phyloP scores from a whole-genome alignment of 495 filamentous ascomycete species.

The Aspergillus coremiiformis region DNA sequence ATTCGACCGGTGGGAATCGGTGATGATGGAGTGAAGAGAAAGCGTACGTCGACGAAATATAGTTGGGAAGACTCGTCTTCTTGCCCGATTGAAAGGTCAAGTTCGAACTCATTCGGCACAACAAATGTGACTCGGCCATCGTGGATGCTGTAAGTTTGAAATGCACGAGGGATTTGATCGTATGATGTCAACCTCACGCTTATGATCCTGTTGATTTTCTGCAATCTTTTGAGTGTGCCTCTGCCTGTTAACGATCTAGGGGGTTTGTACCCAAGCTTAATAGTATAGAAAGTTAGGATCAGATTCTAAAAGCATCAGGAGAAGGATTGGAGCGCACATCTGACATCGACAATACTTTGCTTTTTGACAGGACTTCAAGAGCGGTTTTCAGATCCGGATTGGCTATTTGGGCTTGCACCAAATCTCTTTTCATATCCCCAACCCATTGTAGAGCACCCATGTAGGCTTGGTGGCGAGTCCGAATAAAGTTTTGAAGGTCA shows the following conservation, averaged over 20 bases:
- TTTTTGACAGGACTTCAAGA: slow-evolving; percentile 69
- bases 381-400: slow-evolving; percentile 90
- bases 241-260: slow-evolving; percentile 59
- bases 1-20: slow-evolving; percentile 52
- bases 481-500: slow-evolving; percentile 69
- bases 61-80: slow-evolving; percentile 75
- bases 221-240: slow-evolving; percentile 59
- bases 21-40: slow-evolving; percentile 65
- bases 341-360: slow-evolving; percentile 66
- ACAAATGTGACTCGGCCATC: slow-evolving; percentile 81
- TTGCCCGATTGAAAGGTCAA: slow-evolving; percentile 80
- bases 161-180: slow-evolving; percentile 62
- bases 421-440: slow-evolving; percentile 59
- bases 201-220: slow-evolving; percentile 75
- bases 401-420: slow-evolving; percentile 58
- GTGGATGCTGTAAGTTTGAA: slow-evolving; percentile 64
- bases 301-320: not conserved
- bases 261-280: slow-evolving; percentile 68
- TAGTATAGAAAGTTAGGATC: slow-evolving; percentile 20
- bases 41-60: slow-evolving; percentile 87
- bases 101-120: slow-evolving; percentile 79
- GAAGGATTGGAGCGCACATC: slow-evolving; percentile 47
- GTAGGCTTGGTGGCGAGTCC: slow-evolving; percentile 50
- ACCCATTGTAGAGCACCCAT: slow-evolving; percentile 50
- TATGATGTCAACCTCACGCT: slow-evolving; percentile 72